phyloP scores from a whole-genome alignment of 108 stramenopile species.

The Cyclotella kingstonii region DNA sequence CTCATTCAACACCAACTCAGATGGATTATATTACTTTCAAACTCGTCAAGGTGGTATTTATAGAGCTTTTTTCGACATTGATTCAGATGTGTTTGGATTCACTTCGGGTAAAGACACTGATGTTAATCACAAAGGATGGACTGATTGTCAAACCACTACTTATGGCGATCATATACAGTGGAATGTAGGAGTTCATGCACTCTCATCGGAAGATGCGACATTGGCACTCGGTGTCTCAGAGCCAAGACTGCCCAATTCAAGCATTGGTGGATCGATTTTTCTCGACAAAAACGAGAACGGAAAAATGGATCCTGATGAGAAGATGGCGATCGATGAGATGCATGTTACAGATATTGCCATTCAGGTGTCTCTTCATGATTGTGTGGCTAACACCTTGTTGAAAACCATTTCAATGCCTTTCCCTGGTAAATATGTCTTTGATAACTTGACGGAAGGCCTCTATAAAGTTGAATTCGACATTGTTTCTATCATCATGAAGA shows the following conservation, averaged over 20 bases:
- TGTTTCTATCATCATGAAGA: constrained; percentile 1
- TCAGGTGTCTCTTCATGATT: constrained; percentile 29
- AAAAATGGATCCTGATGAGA: constrained; percentile 25
- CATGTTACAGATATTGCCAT: constrained; percentile 30
- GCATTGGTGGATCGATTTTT: constrained; percentile 33
- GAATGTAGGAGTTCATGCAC: constrained; percentile 27
- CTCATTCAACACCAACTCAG: constrained; percentile 8
- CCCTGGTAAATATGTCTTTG: constrained; percentile 35
- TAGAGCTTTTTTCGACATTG: constrained; percentile 19
- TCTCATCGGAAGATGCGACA: background rate
- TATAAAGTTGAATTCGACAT: constrained; percentile 37
- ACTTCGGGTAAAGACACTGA: constrained; percentile 10
- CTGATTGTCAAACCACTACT: constrained; percentile 18
- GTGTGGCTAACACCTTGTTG: constrained; percentile 12
- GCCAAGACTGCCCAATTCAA: constrained; percentile 1
- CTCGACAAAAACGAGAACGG: constrained; percentile 24
- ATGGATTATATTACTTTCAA: constrained; percentile 32
- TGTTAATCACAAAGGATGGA: constrained; percentile 14
- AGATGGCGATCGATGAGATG: constrained; percentile 26
- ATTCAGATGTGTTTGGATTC: constrained; percentile 13
- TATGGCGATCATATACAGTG: constrained; percentile 9
- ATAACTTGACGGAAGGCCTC: constrained; percentile 25
- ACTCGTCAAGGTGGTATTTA: constrained; percentile 16
- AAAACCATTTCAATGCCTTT: constrained; percentile 2
- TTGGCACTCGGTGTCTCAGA: background rate